Percentiles rank a stretch among this genome's conserved stretches.
phyloP scores from a whole-genome alignment of 2,329 filamentous ascomycete species.

The Microsporum audouinii region DNA sequence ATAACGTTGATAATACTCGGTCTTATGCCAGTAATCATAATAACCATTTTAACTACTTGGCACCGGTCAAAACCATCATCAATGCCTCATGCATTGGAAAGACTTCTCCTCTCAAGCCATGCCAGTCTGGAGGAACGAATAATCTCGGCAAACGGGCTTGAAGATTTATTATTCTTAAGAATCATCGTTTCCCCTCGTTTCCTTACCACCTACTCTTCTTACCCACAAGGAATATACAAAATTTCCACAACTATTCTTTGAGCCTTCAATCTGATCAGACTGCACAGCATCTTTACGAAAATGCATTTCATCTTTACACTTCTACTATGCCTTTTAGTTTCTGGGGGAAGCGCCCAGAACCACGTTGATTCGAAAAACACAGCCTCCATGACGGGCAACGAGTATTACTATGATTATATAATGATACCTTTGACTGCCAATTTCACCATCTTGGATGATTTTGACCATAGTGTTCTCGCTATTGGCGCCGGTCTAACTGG shows the following conservation, averaged over 20 bases:
- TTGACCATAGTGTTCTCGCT: background rate
- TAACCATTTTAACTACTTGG: background rate
- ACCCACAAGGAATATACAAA: background rate
- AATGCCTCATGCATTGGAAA: background rate
- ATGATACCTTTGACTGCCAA: background rate
- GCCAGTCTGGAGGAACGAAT: too few relatives aligned
- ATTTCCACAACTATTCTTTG: background rate
- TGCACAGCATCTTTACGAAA: background rate
- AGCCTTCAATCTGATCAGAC: background rate
- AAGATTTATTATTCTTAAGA: background rate
- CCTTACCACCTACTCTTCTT: background rate
- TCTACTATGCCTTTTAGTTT: background rate
- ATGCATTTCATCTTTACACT: background rate
- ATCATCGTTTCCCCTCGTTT: background rate
- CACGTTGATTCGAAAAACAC: background rate
- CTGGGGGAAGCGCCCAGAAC: background rate
- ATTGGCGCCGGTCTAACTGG: background rate
- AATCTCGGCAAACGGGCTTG: background rate
- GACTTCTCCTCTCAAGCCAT: background rate
- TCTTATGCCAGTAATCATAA: background rate
- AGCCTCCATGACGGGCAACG: background rate
- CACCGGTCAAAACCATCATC: background rate
- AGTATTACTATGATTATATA: background rate
- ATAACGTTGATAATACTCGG: background rate
- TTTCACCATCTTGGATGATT: background rate